Evolutionary conservation across 805 yeast species (phyloP).

Genomic region (Wickerhamiella azyma): DNA sequence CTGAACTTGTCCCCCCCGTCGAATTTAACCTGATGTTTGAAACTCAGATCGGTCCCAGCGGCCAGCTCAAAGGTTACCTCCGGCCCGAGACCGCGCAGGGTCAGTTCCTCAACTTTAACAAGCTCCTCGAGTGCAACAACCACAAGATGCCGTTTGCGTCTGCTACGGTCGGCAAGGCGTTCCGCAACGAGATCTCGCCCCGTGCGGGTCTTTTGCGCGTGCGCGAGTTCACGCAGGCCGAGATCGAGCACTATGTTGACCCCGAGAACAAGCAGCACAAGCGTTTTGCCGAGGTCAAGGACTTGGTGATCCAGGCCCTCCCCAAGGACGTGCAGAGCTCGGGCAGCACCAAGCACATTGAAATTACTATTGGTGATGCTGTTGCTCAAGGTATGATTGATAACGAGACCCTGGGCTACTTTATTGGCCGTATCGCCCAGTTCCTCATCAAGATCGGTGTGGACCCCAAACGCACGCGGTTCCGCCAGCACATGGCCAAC

Average conservation of each 20-base stretch:
- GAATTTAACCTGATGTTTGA: constrained; percentile 98
- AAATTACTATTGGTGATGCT: constrained; percentile 75
- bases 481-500: constrained; percentile 96
- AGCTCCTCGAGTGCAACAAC: constrained; percentile 87
- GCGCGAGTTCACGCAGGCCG: constrained; percentile 98
- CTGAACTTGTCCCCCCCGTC: constrained; percentile 71
- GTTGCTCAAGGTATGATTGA: constrained; percentile 80
- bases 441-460: constrained; percentile 85
- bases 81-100: constrained; percentile 99
- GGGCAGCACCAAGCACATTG: constrained; percentile 59
- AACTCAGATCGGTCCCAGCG: constrained; percentile 98
- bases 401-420: constrained; percentile 93
- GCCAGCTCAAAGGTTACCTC: constrained; percentile 84
- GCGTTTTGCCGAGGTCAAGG: constrained; percentile 61
- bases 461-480: constrained; percentile 68
- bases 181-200: constrained; percentile 98
- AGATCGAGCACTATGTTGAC: constrained; percentile 96
- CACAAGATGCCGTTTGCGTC: constrained; percentile 98
- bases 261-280: constrained; percentile 77
- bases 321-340: constrained; percentile 79
- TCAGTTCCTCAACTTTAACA: constrained; percentile 89
- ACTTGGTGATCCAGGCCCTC: constrained; percentile 60
- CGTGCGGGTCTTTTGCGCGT: constrained; percentile 95
- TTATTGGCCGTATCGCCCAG: constrained; percentile 80
- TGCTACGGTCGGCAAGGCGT: constrained; percentile 96